These are phyloP conservation scores for Sungouiozyma ichnusensis DNA, from an alignment of 805 yeast genomes.

Conservation along the genomic window DNA sequence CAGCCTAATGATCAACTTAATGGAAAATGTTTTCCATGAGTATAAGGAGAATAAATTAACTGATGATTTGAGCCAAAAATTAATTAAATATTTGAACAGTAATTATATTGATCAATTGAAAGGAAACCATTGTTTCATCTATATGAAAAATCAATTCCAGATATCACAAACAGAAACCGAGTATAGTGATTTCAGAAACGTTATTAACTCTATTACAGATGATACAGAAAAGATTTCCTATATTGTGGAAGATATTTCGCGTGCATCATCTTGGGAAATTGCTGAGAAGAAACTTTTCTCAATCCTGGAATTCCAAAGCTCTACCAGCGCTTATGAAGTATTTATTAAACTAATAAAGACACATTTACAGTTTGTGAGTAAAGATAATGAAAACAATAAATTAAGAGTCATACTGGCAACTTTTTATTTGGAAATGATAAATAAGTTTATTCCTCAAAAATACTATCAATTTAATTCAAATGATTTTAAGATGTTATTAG, in stretches of 20 bases:
- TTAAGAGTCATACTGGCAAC: slow-evolving; percentile 5
- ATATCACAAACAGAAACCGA: slow-evolving; percentile 22
- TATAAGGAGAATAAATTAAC: slow-evolving; percentile 5
- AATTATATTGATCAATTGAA: slow-evolving; percentile 16
- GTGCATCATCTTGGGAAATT: slow-evolving; percentile 6
- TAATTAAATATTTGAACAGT: slow-evolving; percentile 14
- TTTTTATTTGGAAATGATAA: slow-evolving; percentile 11
- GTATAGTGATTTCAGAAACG: slow-evolving; percentile 19
- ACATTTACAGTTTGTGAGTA: slow-evolving; percentile 5
- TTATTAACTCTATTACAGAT: neutral
- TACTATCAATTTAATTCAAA: slow-evolving; percentile 12
- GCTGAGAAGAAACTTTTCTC: slow-evolving; percentile 9
- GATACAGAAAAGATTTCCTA: slow-evolving; percentile 1
- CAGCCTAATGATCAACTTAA: slow-evolving; percentile 7
- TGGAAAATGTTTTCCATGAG: slow-evolving; percentile 7
- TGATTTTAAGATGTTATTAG: slow-evolving; percentile 13
- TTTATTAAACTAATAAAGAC: slow-evolving; percentile 10
- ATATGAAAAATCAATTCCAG: slow-evolving; percentile 18
- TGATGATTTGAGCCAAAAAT: slow-evolving; percentile 1
- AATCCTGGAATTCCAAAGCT: slow-evolving; percentile 3
- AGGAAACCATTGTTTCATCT: slow-evolving; percentile 13
- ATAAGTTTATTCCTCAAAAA: slow-evolving; percentile 6
- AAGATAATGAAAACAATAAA: neutral
- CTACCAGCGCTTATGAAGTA: slow-evolving; percentile 5
- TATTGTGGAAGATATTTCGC: slow-evolving; percentile 1